phyloP scores from a whole-genome alignment of 768 basidiomycete species.

The Serendipita sp. region DNA sequence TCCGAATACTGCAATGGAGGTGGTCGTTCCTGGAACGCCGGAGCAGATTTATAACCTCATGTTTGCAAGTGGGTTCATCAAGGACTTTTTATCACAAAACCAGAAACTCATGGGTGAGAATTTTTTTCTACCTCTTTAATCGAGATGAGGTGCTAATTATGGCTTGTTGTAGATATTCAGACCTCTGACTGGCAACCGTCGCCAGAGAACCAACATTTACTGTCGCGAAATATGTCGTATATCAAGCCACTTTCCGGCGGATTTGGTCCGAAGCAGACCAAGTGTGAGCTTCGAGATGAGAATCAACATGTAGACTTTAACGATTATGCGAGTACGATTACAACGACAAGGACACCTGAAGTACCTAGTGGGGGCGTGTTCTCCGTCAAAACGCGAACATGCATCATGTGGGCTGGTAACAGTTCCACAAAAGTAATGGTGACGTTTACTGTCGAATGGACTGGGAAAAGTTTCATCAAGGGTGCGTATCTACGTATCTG shows the following conservation, averaged over 20 bases:
- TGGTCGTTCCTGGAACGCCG: slow-evolving; percentile 72
- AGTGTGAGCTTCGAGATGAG: slow-evolving; percentile 90
- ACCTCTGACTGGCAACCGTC: slow-evolving; percentile 86
- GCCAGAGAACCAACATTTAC: slow-evolving; percentile 42
- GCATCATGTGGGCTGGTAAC: slow-evolving; percentile 82
- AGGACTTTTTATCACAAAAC: slow-evolving; percentile 78
- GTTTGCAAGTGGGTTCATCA: slow-evolving; percentile 90
- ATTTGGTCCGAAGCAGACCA: slow-evolving; percentile 87
- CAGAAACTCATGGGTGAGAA: slow-evolving; percentile 74
- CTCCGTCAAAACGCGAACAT: slow-evolving; percentile 84
- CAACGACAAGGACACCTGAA: slow-evolving; percentile 85
- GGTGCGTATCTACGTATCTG: slow-evolving; percentile 27
- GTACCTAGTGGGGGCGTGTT: slow-evolving; percentile 91
- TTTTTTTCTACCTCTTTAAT: neutral
- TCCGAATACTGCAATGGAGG: slow-evolving; percentile 58
- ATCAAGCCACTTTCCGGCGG: slow-evolving; percentile 82
- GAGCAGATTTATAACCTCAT: slow-evolving; percentile 93
- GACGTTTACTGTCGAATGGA: slow-evolving; percentile 90
- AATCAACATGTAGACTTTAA: slow-evolving; percentile 66
- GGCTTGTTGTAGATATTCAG: slow-evolving; percentile 55
- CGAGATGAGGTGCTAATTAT: too few relatives aligned
- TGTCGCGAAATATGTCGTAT: slow-evolving; percentile 85
- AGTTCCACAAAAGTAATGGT: slow-evolving; percentile 67
- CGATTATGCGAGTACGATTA: slow-evolving; percentile 63
- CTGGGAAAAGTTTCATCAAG: slow-evolving; percentile 90